phyloP scores from a whole-genome alignment of 805 yeast genomes.

The Lachancea fermentati region DNA sequence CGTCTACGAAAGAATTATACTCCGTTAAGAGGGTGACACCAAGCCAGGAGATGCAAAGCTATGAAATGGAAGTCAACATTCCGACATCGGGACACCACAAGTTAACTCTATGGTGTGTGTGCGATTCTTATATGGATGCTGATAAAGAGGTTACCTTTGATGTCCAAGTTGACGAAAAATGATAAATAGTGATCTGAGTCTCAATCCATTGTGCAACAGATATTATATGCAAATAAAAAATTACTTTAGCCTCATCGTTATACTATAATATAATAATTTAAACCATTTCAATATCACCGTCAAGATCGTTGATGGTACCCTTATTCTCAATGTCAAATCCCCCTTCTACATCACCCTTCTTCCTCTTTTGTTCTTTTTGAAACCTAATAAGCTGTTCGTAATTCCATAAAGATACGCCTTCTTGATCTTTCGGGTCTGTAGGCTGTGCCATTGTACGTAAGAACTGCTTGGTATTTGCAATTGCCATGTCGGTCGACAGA shows the following conservation, averaged over 20 bases:
- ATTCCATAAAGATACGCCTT: conserved; percentile 93
- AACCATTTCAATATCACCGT: conserved; percentile 16
- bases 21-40: conserved; percentile 65
- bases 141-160: conserved; percentile 71
- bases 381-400: conserved; percentile 54
- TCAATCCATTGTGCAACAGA: too few relatives aligned
- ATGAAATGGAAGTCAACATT: conserved; percentile 50
- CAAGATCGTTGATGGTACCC: conserved; percentile 16
- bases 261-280: background rate
- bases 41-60: conserved; percentile 44
- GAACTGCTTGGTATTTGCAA: conserved; percentile 90
- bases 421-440: conserved; percentile 78
- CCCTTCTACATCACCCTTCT: conserved; percentile 8
- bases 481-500: conserved; percentile 94
- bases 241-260: too few relatives aligned
- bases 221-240: too few relatives aligned
- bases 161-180: conserved; percentile 34
- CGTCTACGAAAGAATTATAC: conserved; percentile 51
- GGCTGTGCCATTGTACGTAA: conserved; percentile 94
- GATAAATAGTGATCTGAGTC: too few relatives aligned
- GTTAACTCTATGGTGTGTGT: conserved; percentile 74
- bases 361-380: conserved; percentile 47
- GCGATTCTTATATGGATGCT: conserved; percentile 90
- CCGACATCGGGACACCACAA: conserved; percentile 57
- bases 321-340: conserved; percentile 25